Evolutionary conservation across 768 basidiomycete genomes (phyloP).

Genomic region (Guyanaporus albipodus): DNA sequence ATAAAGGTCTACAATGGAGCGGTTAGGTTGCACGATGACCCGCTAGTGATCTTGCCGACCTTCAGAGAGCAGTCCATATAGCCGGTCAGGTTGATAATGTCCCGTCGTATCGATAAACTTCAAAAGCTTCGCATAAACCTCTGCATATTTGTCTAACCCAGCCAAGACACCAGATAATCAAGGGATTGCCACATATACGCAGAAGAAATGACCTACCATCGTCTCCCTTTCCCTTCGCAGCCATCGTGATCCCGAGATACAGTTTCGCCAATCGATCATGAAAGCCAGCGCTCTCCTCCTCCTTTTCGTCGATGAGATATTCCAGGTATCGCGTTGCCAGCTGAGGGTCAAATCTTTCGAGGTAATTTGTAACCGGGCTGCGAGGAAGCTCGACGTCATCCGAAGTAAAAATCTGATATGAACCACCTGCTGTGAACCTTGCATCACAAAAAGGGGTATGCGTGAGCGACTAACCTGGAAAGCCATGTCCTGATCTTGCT

Average conservation of each 20-base stretch:
- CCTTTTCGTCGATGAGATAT: slow-evolving; percentile 71
- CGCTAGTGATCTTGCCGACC: slow-evolving; percentile 42
- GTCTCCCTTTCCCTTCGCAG: slow-evolving; percentile 55
- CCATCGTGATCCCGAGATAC: slow-evolving; percentile 68
- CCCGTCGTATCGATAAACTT: slow-evolving; percentile 69
- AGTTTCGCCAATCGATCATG: slow-evolving; percentile 90
- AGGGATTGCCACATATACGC: background rate
- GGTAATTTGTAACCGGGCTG: slow-evolving; percentile 67
- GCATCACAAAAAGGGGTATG: background rate
- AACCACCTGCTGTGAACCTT: background rate
- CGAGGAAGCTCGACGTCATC: slow-evolving; percentile 92
- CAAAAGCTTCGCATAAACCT: slow-evolving; percentile 67
- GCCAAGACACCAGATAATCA: background rate
- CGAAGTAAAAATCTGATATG: slow-evolving; percentile 81
- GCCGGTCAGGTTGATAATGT: slow-evolving; percentile 68
- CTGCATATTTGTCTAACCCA: slow-evolving; percentile 42
- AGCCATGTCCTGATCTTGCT: slow-evolving; percentile 64
- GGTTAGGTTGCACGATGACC: background rate
- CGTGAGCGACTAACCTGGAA: slow-evolving; percentile 65
- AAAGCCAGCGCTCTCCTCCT: slow-evolving; percentile 62
- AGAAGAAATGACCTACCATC: slow-evolving; percentile 40
- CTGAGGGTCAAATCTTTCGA: slow-evolving; percentile 66
- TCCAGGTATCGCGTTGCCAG: slow-evolving; percentile 81
- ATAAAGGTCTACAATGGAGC: slow-evolving; percentile 57
- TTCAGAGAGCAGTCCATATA: slow-evolving; percentile 81